Conservation (phyloP, 2,329 filamentous ascomycete species). For the Talaromyces islandicus region DNA sequence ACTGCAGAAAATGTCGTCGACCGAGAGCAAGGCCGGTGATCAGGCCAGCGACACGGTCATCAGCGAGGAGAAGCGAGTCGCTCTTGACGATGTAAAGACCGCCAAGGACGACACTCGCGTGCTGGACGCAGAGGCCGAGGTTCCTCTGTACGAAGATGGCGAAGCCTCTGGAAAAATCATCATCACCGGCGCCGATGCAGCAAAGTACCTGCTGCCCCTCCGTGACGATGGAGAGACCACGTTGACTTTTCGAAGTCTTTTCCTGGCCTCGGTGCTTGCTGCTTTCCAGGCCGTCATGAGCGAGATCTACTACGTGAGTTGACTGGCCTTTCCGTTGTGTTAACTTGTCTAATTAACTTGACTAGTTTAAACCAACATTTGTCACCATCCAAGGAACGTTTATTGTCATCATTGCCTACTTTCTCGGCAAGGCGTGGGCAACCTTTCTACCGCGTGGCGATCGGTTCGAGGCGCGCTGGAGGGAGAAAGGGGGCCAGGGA, state of each 20-base stretch:
- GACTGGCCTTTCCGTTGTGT: neutral
- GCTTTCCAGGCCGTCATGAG: conserved; percentile 52
- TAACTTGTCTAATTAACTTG: conserved; percentile 4
- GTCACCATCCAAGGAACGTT: conserved; percentile 49
- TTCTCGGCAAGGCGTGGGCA: conserved; percentile 47
- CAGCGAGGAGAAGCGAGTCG: neutral
- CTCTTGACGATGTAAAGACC: neutral
- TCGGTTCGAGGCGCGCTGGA: conserved; percentile 44
- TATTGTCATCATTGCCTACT: conserved; percentile 54
- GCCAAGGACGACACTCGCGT: neutral
- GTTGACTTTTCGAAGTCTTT: conserved; percentile 49
- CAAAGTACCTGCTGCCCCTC: conserved; percentile 44
- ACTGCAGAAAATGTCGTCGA: neutral
- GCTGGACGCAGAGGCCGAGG: neutral
- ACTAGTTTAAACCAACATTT: conserved; percentile 48
- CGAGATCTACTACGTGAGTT: conserved; percentile 49
- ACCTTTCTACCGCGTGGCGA: conserved; percentile 48
- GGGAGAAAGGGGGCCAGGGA: conserved; percentile 35
- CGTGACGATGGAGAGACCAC: conserved; percentile 49
- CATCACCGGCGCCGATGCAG: conserved; percentile 47
- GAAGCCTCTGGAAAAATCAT: conserved; percentile 43
- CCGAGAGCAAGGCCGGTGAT: neutral
- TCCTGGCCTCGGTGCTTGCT: conserved; percentile 46
- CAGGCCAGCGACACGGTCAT: neutral
- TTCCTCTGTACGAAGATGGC: conserved; percentile 14